These are phyloP conservation scores for Paecilomyces sp. DNA, from an alignment of 2,329 filamentous ascomycete species.

Conservation along the genomic window DNA sequence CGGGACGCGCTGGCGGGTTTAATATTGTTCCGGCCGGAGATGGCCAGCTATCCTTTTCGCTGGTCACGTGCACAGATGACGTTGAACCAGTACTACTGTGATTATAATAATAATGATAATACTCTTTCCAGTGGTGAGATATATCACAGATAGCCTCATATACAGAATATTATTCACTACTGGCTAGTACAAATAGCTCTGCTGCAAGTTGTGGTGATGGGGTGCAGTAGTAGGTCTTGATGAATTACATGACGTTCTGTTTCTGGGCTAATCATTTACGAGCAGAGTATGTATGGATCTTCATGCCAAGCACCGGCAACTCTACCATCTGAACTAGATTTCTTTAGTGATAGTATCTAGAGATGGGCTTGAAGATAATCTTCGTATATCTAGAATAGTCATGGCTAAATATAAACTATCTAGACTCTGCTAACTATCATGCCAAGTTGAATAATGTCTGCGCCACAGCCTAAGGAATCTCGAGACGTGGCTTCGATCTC, in stretches of 20 bases:
- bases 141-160: too few relatives aligned
- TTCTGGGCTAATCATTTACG: not conserved
- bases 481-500: not conserved
- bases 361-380: not conserved
- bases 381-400: not conserved
- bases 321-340: not conserved
- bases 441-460: not conserved
- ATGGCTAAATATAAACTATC: too few relatives aligned
- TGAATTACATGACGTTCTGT: not conserved
- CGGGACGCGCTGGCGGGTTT: conserved; percentile 2
- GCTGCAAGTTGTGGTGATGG: not conserved
- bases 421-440: too few relatives aligned
- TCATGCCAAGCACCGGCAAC: not conserved
- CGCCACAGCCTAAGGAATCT: not conserved
- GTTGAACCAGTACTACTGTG: too few relatives aligned
- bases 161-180: too few relatives aligned
- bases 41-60: conserved; percentile 11
- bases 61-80: not conserved
- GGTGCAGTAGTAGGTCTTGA: not conserved
- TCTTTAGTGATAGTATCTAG: not conserved
- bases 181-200: not conserved
- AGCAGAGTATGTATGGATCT: not conserved
- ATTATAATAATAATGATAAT: too few relatives aligned
- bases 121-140: too few relatives aligned
- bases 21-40: conserved; percentile 5